Percentiles rank a stretch among this genome's conserved stretches.
phyloP scores from a whole-genome alignment of 2,329 filamentous ascomycete species.

The Diaporthe australafricana region DNA sequence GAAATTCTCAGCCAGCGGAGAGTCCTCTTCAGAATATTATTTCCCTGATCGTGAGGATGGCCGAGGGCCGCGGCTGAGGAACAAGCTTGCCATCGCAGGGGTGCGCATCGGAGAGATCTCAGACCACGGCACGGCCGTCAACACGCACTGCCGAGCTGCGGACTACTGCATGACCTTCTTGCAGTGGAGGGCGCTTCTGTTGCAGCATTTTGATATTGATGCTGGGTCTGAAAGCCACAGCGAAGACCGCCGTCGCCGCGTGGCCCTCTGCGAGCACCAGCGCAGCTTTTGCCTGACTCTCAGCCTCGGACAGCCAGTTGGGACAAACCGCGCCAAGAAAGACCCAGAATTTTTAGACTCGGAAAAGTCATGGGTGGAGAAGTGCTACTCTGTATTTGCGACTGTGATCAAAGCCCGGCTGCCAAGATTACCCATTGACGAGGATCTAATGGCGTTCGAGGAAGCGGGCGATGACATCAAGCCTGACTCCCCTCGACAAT shows the following conservation, averaged over 20 bases:
- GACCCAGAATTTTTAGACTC: neutral
- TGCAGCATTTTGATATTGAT: neutral
- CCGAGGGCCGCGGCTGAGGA: neutral
- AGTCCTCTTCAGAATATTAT: neutral
- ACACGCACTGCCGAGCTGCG: neutral
- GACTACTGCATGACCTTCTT: constrained; percentile 15
- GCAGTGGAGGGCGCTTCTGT: neutral
- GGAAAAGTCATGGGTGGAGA: neutral
- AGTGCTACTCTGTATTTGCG: constrained; percentile 4
- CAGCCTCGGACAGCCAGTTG: neutral
- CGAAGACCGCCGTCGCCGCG: neutral
- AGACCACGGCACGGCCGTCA: neutral
- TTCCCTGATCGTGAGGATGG: neutral
- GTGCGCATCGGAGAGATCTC: neutral
- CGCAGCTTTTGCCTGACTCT: constrained; percentile 13
- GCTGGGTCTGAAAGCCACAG: neutral
- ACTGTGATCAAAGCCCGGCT: neutral
- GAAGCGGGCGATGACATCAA: neutral
- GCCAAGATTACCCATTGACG: neutral
- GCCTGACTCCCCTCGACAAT: neutral
- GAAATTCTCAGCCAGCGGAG: neutral
- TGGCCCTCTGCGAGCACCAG: neutral
- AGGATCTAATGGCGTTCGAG: neutral
- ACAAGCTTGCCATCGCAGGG: neutral
- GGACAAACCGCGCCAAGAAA: neutral